Evolutionary conservation across 208 protist genomes (phyloP), one percentile per base, ranked within the genome.

Genomic region (Eutreptiella sp.): DNA sequence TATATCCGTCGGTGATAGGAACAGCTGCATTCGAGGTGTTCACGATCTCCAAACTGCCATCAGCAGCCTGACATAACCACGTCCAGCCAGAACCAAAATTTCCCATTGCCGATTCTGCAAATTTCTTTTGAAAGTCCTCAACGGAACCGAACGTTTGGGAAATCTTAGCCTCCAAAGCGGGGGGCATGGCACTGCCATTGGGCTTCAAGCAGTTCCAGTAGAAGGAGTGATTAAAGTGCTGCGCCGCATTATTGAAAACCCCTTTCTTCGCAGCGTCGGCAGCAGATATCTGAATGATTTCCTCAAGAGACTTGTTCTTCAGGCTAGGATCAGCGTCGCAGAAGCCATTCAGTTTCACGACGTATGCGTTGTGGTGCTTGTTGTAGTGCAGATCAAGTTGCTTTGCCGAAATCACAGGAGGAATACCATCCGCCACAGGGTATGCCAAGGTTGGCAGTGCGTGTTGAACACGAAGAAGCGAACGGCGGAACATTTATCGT

Each of bases 11-110:
- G 16, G 61, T 27, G 5, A 93, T 21, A 3, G 87, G 87, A 50
- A 77, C 89, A 50, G 72, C 82, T 2, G 89, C 89, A 66, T 94
- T 93, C 71, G 77, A 84, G 23, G 83, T 90, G 66, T 86, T 89
- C 38, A 85, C 71, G 39, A 94, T 91, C 43, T 75, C 72, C 11
- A 94, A 2, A 68, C 45, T 41, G 16, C 19, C 31, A 23, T 64
- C 41, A 38, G 75, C 77, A 62, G 92, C 72, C 42, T 88, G 66
- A 52, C 88, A 90, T 2, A 96, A 78, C 89, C 88, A 96, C 32
- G 83, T 89, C 90, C 90, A 96, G 38, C 90, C 90, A 31, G 77
- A 88, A 53, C 90, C 90, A 46, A 96, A 96, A 76, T 94, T 91
- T 68, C 83, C 81, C 21, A 53, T 65, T 16, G 74, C 88, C 19